Base-by-base conservation (phyloP, 2,329 filamentous ascomycete species). In the Penicillium sp. region DNA sequence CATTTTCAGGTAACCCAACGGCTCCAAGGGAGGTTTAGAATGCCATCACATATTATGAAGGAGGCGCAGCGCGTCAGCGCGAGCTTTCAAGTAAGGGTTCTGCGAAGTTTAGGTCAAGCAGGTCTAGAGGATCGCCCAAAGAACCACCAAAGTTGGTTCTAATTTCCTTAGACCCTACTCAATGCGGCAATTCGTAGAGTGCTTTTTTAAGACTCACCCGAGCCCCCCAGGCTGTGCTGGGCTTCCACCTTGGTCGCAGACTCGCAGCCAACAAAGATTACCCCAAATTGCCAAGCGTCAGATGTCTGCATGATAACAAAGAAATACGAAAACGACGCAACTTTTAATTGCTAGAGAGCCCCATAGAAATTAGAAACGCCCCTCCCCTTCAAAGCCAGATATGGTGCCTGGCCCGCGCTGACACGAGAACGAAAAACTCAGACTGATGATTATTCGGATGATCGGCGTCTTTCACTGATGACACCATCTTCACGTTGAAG, bases 101-200 rank as follows among this genome's bases (percentile, higher is more conserved):
- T 49, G 24, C 45, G 19, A 24, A 49, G 26, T n/a, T 49, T 49
- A 5, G 24, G 26, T 30, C 26, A 7, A 28, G 24, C 4, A 8
- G n/a, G 40, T 22, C 15, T 10, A n/a, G 24, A 49, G 26, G 24
- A 30, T 49, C 45, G 45, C 45, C 45, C 45, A 12, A 17, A 26
- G 45, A 30, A 49, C 15, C 45, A 30, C 45, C 45, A 49, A 49
- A 49, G 15, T 49, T 12, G 30, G 45, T 10, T 24, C 24, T 17
- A 9, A 24, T 28, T 30, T n/a, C 1, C 44, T 28, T 9, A 2
- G 24, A 28, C 22, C 13, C 17, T 49, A 26, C 45, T 49, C 15
- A 49, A 49, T 49, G 15, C 26, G 45, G 45, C 45, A 49, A 9
- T 49, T 49, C 45, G 45, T 30, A 49, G 45, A 49, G 30, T 28